Conservation (phyloP, 805 yeast genomes). For the Saccharomyces paradoxus region DNA sequence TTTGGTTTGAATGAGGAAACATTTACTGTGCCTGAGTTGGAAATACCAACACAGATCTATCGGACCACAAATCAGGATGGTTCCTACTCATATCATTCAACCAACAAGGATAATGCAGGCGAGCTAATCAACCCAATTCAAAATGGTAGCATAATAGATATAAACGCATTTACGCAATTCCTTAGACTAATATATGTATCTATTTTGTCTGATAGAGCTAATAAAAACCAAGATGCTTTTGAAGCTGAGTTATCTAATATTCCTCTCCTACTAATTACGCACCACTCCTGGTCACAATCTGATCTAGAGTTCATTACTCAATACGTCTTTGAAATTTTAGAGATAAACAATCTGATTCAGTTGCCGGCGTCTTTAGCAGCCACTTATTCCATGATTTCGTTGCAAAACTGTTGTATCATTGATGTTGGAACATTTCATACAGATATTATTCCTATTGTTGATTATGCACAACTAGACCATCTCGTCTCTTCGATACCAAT, state of each 20-base stretch:
- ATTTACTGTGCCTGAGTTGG: slow-evolving; percentile 64
- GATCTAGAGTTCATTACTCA: slow-evolving; percentile 64
- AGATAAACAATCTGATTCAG: slow-evolving; percentile 63
- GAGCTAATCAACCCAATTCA: slow-evolving; percentile 54
- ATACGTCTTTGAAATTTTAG: slow-evolving; percentile 65
- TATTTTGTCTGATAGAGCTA: slow-evolving; percentile 26
- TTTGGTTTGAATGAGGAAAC: slow-evolving; percentile 61
- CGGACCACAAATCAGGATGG: slow-evolving; percentile 31
- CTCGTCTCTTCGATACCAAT: slow-evolving; percentile 40
- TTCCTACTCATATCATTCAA: slow-evolving; percentile 28
- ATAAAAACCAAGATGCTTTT: slow-evolving; percentile 20
- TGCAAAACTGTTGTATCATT: slow-evolving; percentile 61
- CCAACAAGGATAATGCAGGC: slow-evolving; percentile 19
- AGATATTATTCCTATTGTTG: slow-evolving; percentile 74
- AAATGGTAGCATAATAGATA: slow-evolving; percentile 55
- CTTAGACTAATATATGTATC: slow-evolving; percentile 41
- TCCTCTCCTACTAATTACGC: slow-evolving; percentile 61
- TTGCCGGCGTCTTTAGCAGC: slow-evolving; percentile 62
- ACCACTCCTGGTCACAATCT: slow-evolving; percentile 60
- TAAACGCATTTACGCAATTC: slow-evolving; percentile 62
- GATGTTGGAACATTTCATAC: slow-evolving; percentile 73
- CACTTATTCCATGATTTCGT: slow-evolving; percentile 62
- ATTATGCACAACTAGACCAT: slow-evolving; percentile 52
- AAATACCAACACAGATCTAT: slow-evolving; percentile 73
- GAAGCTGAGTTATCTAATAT: slow-evolving; percentile 37